phyloP scores from a whole-genome alignment of 73 alveolate species.

The Strombidium stylifer region DNA sequence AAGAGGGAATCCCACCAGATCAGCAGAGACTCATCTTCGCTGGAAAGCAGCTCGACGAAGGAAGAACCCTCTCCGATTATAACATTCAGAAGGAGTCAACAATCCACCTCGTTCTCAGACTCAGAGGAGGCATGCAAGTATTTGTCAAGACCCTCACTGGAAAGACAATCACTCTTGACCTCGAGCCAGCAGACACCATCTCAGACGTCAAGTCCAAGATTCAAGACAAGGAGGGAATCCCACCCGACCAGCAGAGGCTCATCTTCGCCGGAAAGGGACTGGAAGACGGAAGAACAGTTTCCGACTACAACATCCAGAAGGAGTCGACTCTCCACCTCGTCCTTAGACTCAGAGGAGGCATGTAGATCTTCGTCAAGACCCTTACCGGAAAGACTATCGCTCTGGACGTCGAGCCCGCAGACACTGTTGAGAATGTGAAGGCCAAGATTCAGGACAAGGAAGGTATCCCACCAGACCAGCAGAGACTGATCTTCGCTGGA shows the following conservation, averaged over 20 bases:
- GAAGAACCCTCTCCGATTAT: constrained; percentile 53
- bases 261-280: constrained; percentile 10
- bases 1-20: constrained; percentile 55
- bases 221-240: constrained; percentile 10
- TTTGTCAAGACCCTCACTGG: background rate
- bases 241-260: background rate
- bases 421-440: constrained; percentile 48
- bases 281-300: constrained; percentile 2
- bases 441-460: constrained; percentile 43
- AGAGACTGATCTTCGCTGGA: constrained; percentile 67
- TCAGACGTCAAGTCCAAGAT: background rate
- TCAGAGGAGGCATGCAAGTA: background rate
- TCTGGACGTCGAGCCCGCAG: constrained; percentile 25
- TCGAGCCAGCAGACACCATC: background rate
- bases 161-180: background rate
- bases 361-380: constrained; percentile 1
- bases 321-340: constrained; percentile 1
- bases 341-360: constrained; percentile 1
- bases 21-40: constrained; percentile 65
- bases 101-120: constrained; percentile 53
- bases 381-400: constrained; percentile 25
- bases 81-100: constrained; percentile 51
- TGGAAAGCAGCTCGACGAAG: constrained; percentile 64
- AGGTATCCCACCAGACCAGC: constrained; percentile 71
- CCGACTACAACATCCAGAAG: background rate